Evolutionary conservation across 2,329 filamentous ascomycete genomes (phyloP).

Genomic region (Pestalotiopsis sp.): DNA sequence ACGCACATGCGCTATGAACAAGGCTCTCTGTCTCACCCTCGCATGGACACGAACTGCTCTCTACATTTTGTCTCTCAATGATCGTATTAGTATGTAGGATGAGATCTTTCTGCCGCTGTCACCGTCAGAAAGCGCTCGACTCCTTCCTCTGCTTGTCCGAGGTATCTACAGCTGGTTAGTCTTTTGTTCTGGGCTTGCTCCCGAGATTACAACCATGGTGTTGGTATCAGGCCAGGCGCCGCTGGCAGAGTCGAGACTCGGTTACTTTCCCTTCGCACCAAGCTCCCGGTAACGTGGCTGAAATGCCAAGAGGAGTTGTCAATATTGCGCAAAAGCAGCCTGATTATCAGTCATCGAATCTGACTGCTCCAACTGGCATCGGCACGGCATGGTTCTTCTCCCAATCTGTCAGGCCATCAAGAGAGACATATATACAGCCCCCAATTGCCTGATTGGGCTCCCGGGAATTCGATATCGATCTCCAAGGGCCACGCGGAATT

Average conservation of each 20-base stretch:
- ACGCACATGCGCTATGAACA: neutral
- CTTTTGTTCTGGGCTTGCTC: neutral
- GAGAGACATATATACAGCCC: conserved; percentile 9
- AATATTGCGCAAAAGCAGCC: neutral
- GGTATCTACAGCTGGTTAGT: neutral
- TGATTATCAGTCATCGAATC: neutral
- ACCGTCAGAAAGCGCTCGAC: neutral
- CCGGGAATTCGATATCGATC: conserved; percentile 15
- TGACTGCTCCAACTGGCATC: neutral
- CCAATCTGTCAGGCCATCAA: neutral
- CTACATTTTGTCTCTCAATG: neutral
- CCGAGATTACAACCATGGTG: neutral
- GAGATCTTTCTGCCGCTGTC: neutral
- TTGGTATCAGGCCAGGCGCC: neutral
- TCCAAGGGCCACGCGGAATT: conserved; percentile 12
- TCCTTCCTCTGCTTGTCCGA: neutral
- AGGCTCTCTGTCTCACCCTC: neutral
- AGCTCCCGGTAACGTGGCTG: neutral
- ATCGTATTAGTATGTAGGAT: neutral
- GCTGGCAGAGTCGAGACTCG: neutral
- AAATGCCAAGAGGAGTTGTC: neutral
- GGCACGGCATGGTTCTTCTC: too few relatives aligned
- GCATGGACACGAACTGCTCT: neutral
- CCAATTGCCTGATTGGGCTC: conserved; percentile 16
- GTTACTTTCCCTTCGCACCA: neutral